Evolutionary conservation across 2,329 filamentous ascomycete genomes (phyloP).

Genomic region (Fusarium dlaminii): DNA sequence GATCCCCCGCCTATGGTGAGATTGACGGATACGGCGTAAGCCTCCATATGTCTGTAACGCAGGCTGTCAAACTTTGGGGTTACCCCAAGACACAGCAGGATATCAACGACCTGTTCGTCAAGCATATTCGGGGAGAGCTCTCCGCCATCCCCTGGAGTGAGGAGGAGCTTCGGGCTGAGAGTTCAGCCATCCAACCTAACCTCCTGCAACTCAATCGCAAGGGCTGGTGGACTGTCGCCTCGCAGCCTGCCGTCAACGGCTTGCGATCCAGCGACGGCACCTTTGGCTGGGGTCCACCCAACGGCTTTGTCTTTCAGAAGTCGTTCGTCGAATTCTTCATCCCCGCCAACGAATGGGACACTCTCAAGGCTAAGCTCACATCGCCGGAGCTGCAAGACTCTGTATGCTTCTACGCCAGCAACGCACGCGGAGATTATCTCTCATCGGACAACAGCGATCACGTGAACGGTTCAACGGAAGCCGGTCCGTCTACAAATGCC

Average conservation of each 20-base stretch:
- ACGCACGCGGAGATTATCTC: slow-evolving; percentile 79
- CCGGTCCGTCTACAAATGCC: slow-evolving; percentile 77
- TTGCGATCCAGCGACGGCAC: slow-evolving; percentile 77
- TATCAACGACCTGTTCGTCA: slow-evolving; percentile 81
- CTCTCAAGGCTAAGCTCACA: slow-evolving; percentile 70
- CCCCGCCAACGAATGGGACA: slow-evolving; percentile 75
- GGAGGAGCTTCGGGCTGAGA: slow-evolving; percentile 86
- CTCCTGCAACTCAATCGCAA: slow-evolving; percentile 79
- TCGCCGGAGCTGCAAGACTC: slow-evolving; percentile 68
- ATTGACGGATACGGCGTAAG: slow-evolving; percentile 99
- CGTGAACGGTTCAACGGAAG: slow-evolving; percentile 39
- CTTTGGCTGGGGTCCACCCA: slow-evolving; percentile 92
- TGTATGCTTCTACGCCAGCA: slow-evolving; percentile 89
- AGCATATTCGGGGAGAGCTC: slow-evolving; percentile 82
- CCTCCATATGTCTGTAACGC: slow-evolving; percentile 85
- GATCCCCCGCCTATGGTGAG: slow-evolving; percentile 93
- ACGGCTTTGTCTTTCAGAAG: slow-evolving; percentile 98
- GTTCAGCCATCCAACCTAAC: slow-evolving; percentile 78
- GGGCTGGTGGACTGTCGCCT: slow-evolving; percentile 97
- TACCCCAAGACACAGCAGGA: slow-evolving; percentile 75
- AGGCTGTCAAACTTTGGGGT: slow-evolving; percentile 88
- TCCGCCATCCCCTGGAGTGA: slow-evolving; percentile 93
- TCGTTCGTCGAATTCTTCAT: slow-evolving; percentile 98
- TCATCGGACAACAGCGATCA: slow-evolving; percentile 67
- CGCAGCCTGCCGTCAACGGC: slow-evolving; percentile 93